Conservation (phyloP, 2,329 filamentous ascomycete species). For the Tolypocladium tropicale region DNA sequence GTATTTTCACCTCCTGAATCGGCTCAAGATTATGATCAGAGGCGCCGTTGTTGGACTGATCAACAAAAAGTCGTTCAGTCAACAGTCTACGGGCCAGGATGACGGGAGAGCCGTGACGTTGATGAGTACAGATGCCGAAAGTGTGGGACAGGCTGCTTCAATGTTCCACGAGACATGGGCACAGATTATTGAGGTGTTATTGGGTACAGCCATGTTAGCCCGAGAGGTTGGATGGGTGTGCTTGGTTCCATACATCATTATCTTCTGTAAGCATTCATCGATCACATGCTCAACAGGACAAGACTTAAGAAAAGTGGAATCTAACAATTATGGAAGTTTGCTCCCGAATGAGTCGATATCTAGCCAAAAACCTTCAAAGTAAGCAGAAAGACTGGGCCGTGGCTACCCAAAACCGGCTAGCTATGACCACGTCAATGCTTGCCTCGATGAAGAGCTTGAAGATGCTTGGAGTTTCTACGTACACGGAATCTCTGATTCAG, state of each 20-base stretch:
- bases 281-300: not conserved
- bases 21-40: constrained; percentile 20
- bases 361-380: constrained; percentile 23
- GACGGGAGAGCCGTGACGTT: constrained; percentile 14
- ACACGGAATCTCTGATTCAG: constrained; percentile 7
- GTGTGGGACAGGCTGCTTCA: constrained; percentile 17
- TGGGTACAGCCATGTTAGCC: constrained; percentile 28
- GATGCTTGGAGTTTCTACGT: constrained; percentile 18
- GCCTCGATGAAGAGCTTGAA: constrained; percentile 28
- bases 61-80: constrained; percentile 15
- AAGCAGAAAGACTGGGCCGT: constrained; percentile 28
- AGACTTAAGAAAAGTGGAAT: not conserved
- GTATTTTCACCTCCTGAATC: constrained; percentile 19
- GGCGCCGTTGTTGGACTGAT: constrained; percentile 25
- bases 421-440: constrained; percentile 22
- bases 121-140: constrained; percentile 29
- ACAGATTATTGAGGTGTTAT: constrained; percentile 26
- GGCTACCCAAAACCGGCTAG: constrained; percentile 29
- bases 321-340: constrained; percentile 19
- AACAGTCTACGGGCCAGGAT: constrained; percentile 15
- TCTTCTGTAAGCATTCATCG: constrained; percentile 23
- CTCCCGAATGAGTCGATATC: constrained; percentile 28
- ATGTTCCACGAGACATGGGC: constrained; percentile 34
- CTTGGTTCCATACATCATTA: constrained; percentile 27
- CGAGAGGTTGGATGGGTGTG: constrained; percentile 31